Conservation (phyloP, 83 land plant genomes). For the Diphasiastrum complanatum region DNA sequence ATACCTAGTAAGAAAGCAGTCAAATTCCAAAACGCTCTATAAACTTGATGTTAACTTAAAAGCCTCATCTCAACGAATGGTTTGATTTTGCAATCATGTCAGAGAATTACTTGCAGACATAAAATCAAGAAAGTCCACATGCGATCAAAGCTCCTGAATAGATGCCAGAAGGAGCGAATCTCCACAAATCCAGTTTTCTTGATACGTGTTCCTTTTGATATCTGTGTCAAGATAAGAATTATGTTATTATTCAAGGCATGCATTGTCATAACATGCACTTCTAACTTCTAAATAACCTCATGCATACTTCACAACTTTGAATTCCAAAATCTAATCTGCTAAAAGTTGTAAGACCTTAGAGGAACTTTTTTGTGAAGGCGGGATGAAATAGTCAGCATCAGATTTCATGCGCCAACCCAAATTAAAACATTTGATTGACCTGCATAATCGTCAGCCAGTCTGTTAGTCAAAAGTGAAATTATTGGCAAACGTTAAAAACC, state of each 20-base stretch:
- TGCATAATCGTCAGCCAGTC: too few species aligned
- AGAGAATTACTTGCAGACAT: slow-evolving; percentile 61
- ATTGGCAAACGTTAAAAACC: not conserved
- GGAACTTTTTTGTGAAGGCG: slow-evolving; percentile 29
- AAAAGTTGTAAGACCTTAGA: not conserved
- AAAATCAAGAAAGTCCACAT: slow-evolving; percentile 74
- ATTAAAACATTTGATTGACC: slow-evolving; percentile 57
- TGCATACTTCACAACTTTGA: too few species aligned
- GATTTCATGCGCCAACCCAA: slow-evolving; percentile 61
- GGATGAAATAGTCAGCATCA: slow-evolving; percentile 44
- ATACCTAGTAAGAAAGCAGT: too few species aligned
- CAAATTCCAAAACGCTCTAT: too few species aligned
- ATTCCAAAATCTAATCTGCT: not conserved
- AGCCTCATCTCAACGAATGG: too few species aligned
- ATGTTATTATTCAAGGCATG: not conserved
- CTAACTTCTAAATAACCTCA: too few species aligned
- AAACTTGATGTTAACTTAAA: too few species aligned
- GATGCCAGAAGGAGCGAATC: slow-evolving; percentile 64
- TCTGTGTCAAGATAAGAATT: not conserved
- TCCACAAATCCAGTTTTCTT: slow-evolving; percentile 87
- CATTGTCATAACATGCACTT: too few species aligned
- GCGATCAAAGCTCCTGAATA: slow-evolving; percentile 78
- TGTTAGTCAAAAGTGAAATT: too few species aligned
- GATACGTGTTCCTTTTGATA: slow-evolving; percentile 20
- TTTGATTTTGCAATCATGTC: not conserved